Percentiles rank a stretch among this genome's conserved stretches.
phyloP scores from a whole-genome alignment of 306 rosid species.

The Senna tora region DNA sequence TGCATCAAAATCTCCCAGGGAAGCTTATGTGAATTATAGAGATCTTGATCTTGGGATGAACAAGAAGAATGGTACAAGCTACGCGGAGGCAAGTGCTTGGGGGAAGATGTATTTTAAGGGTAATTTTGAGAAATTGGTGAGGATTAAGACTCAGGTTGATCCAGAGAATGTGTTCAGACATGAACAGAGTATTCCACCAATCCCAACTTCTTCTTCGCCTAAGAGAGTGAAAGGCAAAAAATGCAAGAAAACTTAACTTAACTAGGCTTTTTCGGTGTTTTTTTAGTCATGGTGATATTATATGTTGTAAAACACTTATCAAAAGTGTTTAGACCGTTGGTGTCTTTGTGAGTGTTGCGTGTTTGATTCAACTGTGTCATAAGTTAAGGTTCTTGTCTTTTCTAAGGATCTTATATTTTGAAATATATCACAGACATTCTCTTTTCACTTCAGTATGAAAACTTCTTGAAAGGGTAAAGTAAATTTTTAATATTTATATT shows the following conservation, averaged over 20 bases:
- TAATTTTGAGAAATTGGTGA: conserved; percentile 49
- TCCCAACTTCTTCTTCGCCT: conserved; percentile 17
- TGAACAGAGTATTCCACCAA: conserved; percentile 57
- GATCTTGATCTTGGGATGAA: conserved; percentile 58
- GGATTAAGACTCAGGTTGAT: conserved; percentile 51
- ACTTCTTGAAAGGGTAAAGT: neutral
- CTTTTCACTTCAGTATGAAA: neutral
- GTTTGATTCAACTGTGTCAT: neutral
- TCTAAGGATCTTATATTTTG: neutral
- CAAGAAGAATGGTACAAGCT: conserved; percentile 44
- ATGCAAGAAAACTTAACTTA: neutral
- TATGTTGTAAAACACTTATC: conserved; percentile 35
- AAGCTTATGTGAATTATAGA: conserved; percentile 54
- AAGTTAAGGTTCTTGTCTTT: neutral
- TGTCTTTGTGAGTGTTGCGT: neutral
- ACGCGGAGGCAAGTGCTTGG: conserved; percentile 44
- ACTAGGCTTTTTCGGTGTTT: too few relatives aligned
- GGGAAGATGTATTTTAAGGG: conserved; percentile 49
- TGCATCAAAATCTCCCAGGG: conserved; percentile 48
- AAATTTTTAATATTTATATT: neutral
- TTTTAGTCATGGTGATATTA: neutral
- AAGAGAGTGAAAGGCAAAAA: neutral
- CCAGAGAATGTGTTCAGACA: conserved; percentile 57
- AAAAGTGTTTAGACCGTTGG: neutral
- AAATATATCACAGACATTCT: neutral